Evolutionary conservation across 1,284 basidiomycete genomes (phyloP), one percentile per base, ranked within the genome.

Genomic region (Coniferiporia sulphurascens): DNA sequence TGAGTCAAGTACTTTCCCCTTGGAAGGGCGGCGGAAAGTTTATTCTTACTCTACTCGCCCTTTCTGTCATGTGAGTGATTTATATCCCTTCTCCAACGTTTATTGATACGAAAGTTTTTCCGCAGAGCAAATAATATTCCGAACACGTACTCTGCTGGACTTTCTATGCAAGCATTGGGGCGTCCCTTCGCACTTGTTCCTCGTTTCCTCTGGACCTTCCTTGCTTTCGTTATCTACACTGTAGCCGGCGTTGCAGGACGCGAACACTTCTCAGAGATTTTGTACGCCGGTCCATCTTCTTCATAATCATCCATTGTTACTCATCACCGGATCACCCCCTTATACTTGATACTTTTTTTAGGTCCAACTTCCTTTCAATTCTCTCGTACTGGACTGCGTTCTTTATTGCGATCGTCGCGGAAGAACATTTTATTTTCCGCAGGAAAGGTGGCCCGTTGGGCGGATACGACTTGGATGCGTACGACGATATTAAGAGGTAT

Each of bases 381-480:
- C 71, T 86, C 22, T 79, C 81, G n/a, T 87, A 88, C 70, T 87
- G 84, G 84, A 76, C 77, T 0, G 79, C 81, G 1, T 80, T 85
- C 67, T 84, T 84, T 68, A 72, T 84, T 60, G 77, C 83, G 51
- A 80, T 86, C 51, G 74, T 85, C 21, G 70, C 75, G 0, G 79
- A 83, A 60, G 84, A 86, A 63, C 82, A 83, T 65, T 78, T 79
- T 64, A 69, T 88, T 49, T 82, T 88, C 68, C 71, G 83, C 15
- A 64, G 74, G 6, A 70, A 70, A 43, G 65, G 71, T 1, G 75
- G 80, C 5, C 71, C 64, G 3, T 65, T 81, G 9, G 78, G 76
- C 8, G 79, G 78, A 10, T 86, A 86, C 65, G 78, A 86, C 64
- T 65, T 83, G 51, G 73, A 74, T n/a, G 79, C 77, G 59, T 88